Base-by-base conservation (phyloP, 768 basidiomycete genomes). In the Kondoa malvinella region DNA sequence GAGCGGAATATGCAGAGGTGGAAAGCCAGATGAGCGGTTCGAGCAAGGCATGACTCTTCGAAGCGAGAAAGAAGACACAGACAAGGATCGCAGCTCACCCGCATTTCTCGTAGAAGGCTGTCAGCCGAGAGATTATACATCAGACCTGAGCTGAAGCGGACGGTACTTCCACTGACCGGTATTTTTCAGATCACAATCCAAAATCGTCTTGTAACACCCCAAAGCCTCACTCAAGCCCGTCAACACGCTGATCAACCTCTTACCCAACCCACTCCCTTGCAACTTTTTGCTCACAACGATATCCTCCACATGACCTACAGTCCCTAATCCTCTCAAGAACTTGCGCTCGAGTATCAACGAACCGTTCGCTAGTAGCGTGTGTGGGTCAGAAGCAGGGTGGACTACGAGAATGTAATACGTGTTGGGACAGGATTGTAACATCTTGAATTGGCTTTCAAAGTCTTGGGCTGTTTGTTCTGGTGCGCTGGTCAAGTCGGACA, bases 21-120 rank as follows among this genome's bases (percentile, higher is more conserved):
- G n/a, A n/a, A n/a, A n/a, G n/a, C n/a, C n/a, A n/a, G n/a, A n/a
- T n/a, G n/a, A n/a, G n/a, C n/a, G n/a, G n/a, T n/a, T n/a, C n/a
- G n/a, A n/a, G n/a, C 40, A 8, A 50, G 40, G 40, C 40, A 8
- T 8, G 40, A 50, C 8, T 50, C 40, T 8, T 8, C 21, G 21
- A 21, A 8, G 40, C 8, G 40, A 8, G 21, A 50, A 50, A 50
- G 40, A 26, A 27, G 33, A 31, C n/a, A 15, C 2, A 15, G 25
- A n/a, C 26, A n/a, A 57, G 1, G 3, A 12, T 14, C 27, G 31
- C 61, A 15, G 64, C 75, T 70, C 80, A 95, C 26, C 94, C 94
- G 76, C 94, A 99, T 78, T 97, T 97, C 77, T 90, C 81, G 77
- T 99, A 99, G 80, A 99, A 99, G 8, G 88, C 92, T 95, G 75